Base-by-base conservation (phyloP, 805 yeast genomes). In the Metschnikowia henanensis region DNA sequence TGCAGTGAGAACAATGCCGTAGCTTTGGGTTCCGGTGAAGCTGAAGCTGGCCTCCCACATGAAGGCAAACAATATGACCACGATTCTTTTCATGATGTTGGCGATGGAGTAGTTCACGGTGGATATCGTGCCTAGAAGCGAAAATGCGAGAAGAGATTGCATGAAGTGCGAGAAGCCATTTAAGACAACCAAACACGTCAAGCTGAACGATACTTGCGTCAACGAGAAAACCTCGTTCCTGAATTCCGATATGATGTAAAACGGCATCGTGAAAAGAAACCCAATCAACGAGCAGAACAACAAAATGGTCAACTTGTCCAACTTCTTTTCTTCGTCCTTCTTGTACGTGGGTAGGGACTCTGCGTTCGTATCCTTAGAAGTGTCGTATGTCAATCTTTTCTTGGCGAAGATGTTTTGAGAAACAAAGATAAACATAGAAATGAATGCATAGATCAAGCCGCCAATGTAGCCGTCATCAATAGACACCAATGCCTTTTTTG, bases 341-440 rank as follows among this genome's bases (percentile, higher is more conserved):
- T 51, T 60, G 37, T 47, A 49, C n/a, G 60, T 48, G 16, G 62
- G 62, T 9, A 53, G 51, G 36, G 64, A 45, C 38, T 56, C 44
- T 31, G 52, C 55, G 37, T 52, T 50, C 30, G 46, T 47, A 22
- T 50, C 49, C 46, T 31, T 51, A 20, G 45, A 39, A n/a, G 60
- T 60, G 40, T 72, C 75, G 42, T 73, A 65, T 2, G 91, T 84
- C 39, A 86, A 64, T 41, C 83, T 76, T 51, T 75, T 79, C 57
- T 86, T 86, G n/a, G 92, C 90, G 66, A 84, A 85, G 42, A 86
- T 83, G 58, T 85, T 86, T 58, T 86, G 95, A 7, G 83, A 70
- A 10, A 86, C 95, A 63, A 86, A 86, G 26, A 86, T 84, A 23
- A 79, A 50, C 83, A 79, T 79, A 31, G 81, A 76, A 17, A 74